Conservation (phyloP, 441 rosid species). For the Erodium trifolium region DNA sequence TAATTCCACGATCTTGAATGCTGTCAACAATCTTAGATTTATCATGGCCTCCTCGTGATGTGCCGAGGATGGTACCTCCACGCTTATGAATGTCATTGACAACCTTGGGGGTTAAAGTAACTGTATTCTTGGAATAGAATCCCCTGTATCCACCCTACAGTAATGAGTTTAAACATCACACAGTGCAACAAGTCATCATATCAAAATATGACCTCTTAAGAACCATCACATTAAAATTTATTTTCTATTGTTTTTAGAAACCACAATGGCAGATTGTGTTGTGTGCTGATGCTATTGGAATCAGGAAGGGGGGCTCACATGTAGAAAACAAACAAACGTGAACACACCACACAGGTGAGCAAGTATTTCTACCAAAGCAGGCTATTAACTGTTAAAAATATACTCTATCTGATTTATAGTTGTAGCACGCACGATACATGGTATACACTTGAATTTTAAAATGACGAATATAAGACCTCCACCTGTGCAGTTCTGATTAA, state of each 20-base stretch:
- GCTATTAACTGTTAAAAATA: neutral
- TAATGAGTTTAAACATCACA: neutral
- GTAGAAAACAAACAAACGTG: no score
- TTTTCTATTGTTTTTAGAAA: neutral
- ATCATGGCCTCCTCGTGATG: slow-evolving; percentile 91
- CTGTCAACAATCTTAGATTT: slow-evolving; percentile 82
- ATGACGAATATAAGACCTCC: neutral
- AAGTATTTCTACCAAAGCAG: neutral
- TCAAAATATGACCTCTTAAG: neutral
- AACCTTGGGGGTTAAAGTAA: slow-evolving; percentile 56
- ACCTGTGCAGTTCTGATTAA: neutral
- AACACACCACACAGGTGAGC: neutral
- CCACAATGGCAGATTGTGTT: neutral
- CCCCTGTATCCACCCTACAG: slow-evolving; percentile 77
- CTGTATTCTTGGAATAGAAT: slow-evolving; percentile 72
- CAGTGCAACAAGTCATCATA: neutral
- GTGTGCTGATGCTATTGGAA: neutral
- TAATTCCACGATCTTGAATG: slow-evolving; percentile 87
- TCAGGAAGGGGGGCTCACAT: neutral
- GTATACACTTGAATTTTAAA: neutral
- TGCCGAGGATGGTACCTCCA: slow-evolving; percentile 87
- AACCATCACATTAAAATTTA: neutral
- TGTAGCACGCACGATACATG: neutral
- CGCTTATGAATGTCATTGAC: slow-evolving; percentile 88
- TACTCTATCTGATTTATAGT: neutral